Evolutionary conservation across 106 monocot genomes (phyloP), one percentile per base, ranked within the genome.

Genomic region (Acanthochlamys bracteata): DNA sequence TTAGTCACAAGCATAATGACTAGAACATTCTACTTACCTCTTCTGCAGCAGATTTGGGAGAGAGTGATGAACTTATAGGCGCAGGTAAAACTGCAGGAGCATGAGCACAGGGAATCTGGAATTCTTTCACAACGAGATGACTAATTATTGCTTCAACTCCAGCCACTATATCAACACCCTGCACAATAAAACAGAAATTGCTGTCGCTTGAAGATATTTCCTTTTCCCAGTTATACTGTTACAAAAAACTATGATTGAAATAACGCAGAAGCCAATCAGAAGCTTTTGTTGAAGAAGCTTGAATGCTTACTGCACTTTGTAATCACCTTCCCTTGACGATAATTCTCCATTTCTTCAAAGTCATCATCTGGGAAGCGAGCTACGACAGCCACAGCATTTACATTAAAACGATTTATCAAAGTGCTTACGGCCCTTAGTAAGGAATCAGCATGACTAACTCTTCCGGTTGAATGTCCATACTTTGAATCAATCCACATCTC

Each of bases 91-190:
- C 20, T 26, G 94, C 94, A 52, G 94, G 94, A 54, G 94, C 81
- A 86, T 95, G 94, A 60, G 94, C 94, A 63, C 86, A 85, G 2
- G 94, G 94, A 24, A 95, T 90, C 64, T 72, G 73, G 49, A 95
- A 95, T 68, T 86, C 82, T 61, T 84, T 76, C 41, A 86, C 90
- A 52, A 95, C 76, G 66, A 86, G 82, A 84, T 95, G 94, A 66
- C 94, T 95, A 11, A 95, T 95, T 67, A 95, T 66, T 56, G 90
- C 94, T 57, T 95, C 94, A 57, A 95, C 75, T 60, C 94, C 94
- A 57, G 90, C 94, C 79, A 95, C 73, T 41, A 76, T 41, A 82
- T 95, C 94, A 46, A 95, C 77, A 1, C 94, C 94, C 94, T 95
- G 60, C 24, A 75, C 39, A 40, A 25, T 1, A 21, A 23, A 60